A percentile compares a stretch with the other conserved stretches of the same genome.
Evolutionary conservation across 1,284 basidiomycete species (phyloP).

Genomic region (Erythrobasidium hasegawianum): DNA sequence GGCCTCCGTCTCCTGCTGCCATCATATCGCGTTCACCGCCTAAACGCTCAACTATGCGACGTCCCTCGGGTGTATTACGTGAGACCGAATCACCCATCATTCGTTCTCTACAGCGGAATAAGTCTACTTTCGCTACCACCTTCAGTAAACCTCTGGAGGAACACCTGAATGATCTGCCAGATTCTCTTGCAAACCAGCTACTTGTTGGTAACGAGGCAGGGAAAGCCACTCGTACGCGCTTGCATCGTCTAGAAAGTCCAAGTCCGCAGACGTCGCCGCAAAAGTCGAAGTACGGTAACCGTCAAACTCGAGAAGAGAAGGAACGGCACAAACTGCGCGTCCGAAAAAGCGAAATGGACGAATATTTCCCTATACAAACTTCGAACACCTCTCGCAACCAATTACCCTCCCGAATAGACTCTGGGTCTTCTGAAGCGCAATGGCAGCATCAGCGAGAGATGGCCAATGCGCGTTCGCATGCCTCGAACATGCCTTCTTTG

Average conservation of each 20-base stretch:
- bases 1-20: background rate
- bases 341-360: slow-evolving; percentile 16
- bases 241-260: slow-evolving; percentile 20
- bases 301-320: slow-evolving; percentile 1
- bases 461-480: background rate
- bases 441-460: background rate
- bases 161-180: background rate
- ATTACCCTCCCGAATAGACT: background rate
- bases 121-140: slow-evolving; percentile 26
- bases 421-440: background rate
- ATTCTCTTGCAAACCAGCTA: background rate
- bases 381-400: background rate
- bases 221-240: slow-evolving; percentile 14
- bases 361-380: slow-evolving; percentile 23
- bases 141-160: slow-evolving; percentile 9
- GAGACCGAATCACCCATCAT: slow-evolving; percentile 26
- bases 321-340: slow-evolving; percentile 15
- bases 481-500: background rate
- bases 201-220: background rate
- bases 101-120: slow-evolving; percentile 12
- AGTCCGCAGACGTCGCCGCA: slow-evolving; percentile 21
- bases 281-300: slow-evolving; percentile 5
- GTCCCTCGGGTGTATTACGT: background rate
- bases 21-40: background rate
- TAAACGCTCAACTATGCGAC: background rate